phyloP scores from a whole-genome alignment of 2,329 filamentous ascomycete species.

The Neoscytalidium dimidiatum region DNA sequence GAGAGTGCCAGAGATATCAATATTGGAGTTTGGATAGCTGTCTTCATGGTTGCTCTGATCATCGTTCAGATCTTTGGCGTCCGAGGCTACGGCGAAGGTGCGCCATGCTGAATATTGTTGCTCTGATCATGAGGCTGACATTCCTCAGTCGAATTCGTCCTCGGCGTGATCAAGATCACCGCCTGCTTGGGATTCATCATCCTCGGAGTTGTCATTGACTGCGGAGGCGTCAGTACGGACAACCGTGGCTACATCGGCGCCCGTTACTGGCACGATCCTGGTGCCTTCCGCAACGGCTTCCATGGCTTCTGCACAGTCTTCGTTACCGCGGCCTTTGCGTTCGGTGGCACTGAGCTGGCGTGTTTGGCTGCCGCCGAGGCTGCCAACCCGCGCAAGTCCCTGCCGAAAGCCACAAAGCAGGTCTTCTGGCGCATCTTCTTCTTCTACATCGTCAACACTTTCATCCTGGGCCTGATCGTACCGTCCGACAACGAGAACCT shows the following conservation, averaged over 20 bases:
- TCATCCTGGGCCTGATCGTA: conserved; percentile 78
- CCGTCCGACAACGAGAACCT: conserved; percentile 69
- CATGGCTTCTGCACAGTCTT: conserved; percentile 66
- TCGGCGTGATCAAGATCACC: conserved; percentile 59
- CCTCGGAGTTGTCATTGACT: conserved; percentile 38
- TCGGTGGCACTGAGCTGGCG: conserved; percentile 63
- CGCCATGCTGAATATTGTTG: background rate
- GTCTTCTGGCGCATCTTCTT: conserved; percentile 51
- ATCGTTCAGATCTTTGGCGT: conserved; percentile 42
- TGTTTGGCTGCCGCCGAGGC: conserved; percentile 63
- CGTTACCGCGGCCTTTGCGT: conserved; percentile 64
- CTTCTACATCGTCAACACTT: conserved; percentile 63
- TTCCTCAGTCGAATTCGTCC: conserved; percentile 55
- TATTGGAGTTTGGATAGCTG: conserved; percentile 37
- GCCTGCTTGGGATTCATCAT: conserved; percentile 52
- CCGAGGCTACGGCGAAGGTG: conserved; percentile 41
- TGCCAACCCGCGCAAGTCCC: conserved; percentile 54
- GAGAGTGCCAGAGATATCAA: conserved; percentile 27
- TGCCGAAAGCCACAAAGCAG: conserved; percentile 48
- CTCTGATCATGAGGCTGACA: conserved; percentile 17
- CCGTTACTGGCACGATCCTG: conserved; percentile 61
- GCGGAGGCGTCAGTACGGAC: conserved; percentile 59
- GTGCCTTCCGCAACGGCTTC: conserved; percentile 61
- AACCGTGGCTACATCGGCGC: conserved; percentile 61
- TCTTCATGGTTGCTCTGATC: conserved; percentile 41